A percentile compares a stretch with the other conserved stretches of the same genome.
These are phyloP conservation scores for Boletus pseudo-olivaceus DNA, from an alignment of 768 basidiomycete species.

Conservation along the genomic window DNA sequence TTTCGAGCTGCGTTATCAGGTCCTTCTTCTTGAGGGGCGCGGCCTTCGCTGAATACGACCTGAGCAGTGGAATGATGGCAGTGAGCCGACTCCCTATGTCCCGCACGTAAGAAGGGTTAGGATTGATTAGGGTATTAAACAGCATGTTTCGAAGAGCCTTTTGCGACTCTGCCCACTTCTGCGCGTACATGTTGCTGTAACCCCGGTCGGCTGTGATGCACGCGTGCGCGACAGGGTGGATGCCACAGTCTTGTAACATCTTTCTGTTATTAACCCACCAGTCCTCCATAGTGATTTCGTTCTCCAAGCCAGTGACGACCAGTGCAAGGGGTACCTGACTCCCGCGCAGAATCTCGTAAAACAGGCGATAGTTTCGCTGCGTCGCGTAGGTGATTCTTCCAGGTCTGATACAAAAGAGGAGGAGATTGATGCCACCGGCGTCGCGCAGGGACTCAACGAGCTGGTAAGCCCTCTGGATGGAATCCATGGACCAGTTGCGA, in stretches of 20 bases:
- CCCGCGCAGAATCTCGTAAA: constrained; percentile 11
- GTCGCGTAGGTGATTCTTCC: constrained; percentile 1
- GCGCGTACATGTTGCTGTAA: neutral
- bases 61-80: neutral
- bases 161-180: constrained; percentile 4
- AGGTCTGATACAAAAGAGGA: constrained; percentile 12
- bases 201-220: constrained; percentile 9
- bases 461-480: constrained; percentile 10
- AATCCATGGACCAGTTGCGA: no score
- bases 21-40: neutral
- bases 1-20: neutral
- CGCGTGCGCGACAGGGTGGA: constrained; percentile 3
- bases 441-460: constrained; percentile 1
- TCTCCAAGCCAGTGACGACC: constrained; percentile 12
- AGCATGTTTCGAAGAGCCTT: neutral
- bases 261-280: constrained; percentile 13
- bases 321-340: constrained; percentile 9
- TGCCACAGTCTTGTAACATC: neutral
- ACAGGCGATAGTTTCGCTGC: constrained; percentile 14
- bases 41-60: neutral
- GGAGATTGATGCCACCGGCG: constrained; percentile 12
- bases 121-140: neutral
- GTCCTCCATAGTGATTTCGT: constrained; percentile 10
- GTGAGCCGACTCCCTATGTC: constrained; percentile 2
- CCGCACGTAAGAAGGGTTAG: neutral